Base-by-base conservation (phyloP, 805 yeast genomes). In the Candida glaebosa region DNA sequence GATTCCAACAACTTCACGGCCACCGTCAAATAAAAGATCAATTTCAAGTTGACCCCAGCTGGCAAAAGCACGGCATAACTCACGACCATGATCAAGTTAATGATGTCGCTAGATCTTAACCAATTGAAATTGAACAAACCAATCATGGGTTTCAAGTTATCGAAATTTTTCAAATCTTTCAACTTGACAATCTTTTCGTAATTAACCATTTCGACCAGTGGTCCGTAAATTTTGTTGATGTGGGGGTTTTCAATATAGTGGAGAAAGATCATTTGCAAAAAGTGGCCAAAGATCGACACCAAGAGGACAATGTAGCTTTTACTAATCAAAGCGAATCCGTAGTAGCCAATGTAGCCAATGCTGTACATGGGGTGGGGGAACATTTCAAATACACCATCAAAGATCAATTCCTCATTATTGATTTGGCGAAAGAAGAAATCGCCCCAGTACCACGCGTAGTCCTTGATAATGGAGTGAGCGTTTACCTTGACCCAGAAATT, bases 401-500 rank as follows among this genome's bases (percentile, higher is more conserved):
- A 87, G 22, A 86, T 82, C 52, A 87, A 72, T 44, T 83, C 82
- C 57, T 72, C 78, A 47, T 77, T 78, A 49, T 69, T 69, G 48
- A 68, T 65, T 57, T 84, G 85, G 41, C 88, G 68, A 65, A 87
- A 87, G 73, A 87, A 87, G 65, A 87, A 87, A 62, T 87, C 96
- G 19, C 96, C 96, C 96, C 96, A 87, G 61, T 87, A 87, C 96
- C 96, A 87, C 8, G 96, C 96, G 57, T 81, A 87, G 57, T 87
- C 96, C 59, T 87, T 86, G 44, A 87, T 89, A 15, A 87, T 89
- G 49, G 89, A 75, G 59, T 87, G 96, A 25, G 95, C 95, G 59
- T 87, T 90, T 18, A 86, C 65, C 58, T 87, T 87, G 36, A 87
- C 95, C 89, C 93, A 84, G 20, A 84, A 68, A 56, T 87, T 87